Conservation (phyloP, 2,329 filamentous ascomycete species). For the Fusarium pseudonygamai region DNA sequence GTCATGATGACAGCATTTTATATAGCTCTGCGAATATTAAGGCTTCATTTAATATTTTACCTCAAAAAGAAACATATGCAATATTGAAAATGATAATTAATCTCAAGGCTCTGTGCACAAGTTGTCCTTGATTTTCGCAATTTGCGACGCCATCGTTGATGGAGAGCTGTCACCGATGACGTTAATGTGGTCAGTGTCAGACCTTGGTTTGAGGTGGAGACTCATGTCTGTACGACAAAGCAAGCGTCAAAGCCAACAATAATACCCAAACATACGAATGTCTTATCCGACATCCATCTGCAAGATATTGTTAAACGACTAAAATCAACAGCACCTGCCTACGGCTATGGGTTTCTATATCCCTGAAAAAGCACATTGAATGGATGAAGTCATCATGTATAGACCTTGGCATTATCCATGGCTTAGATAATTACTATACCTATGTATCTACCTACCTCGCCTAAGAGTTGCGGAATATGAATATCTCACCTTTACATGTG, state of each 20-base stretch:
- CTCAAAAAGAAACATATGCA: conserved; percentile 9
- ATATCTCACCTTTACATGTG: neutral
- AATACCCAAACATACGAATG: neutral
- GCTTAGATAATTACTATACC: neutral
- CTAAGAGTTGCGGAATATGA: too few relatives aligned
- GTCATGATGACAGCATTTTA: conserved; percentile 16
- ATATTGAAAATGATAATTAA: neutral
- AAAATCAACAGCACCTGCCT: neutral
- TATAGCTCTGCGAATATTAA: neutral
- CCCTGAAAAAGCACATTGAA: neutral
- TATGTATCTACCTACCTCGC: neutral
- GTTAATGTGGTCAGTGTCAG: conserved; percentile 16
- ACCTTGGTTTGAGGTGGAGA: conserved; percentile 27
- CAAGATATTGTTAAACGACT: neutral
- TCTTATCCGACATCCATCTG: too few relatives aligned
- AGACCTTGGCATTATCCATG: neutral
- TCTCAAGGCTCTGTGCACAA: conserved; percentile 18
- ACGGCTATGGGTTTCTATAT: neutral
- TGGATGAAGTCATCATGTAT: neutral
- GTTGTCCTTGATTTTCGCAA: conserved; percentile 35
- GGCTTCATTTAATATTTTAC: neutral
- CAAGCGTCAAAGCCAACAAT: neutral
- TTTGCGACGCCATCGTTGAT: conserved; percentile 30
- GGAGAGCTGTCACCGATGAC: conserved; percentile 28
- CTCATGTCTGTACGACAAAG: neutral